Percentiles rank a stretch among this genome's conserved stretches.
These are phyloP conservation scores for Monascus purpureus DNA, from an alignment of 495 filamentous ascomycete species.

Conservation along the genomic window DNA sequence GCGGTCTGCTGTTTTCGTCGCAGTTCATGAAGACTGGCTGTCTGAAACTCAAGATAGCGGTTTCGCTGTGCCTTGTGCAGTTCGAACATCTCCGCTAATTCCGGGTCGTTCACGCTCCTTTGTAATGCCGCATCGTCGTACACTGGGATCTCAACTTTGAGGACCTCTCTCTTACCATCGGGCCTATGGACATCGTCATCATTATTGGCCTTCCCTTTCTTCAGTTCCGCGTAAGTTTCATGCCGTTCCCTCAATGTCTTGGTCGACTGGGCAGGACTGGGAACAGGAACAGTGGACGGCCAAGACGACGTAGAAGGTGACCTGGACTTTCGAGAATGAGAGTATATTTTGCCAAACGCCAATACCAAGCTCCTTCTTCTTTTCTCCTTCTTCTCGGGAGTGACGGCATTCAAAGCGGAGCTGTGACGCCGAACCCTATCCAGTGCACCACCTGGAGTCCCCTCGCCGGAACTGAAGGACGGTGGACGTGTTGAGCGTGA, in stretches of 20 bases:
- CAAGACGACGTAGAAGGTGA: constrained; percentile 20
- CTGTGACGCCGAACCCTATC: no score
- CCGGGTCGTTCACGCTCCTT: constrained; percentile 30
- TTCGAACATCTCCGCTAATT: constrained; percentile 37
- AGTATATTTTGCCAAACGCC: constrained; percentile 28
- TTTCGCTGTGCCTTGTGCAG: constrained; percentile 42
- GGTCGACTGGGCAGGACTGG: constrained; percentile 17
- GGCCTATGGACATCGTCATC: constrained; percentile 1
- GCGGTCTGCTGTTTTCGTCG: constrained; percentile 20
- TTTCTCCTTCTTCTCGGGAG: constrained; percentile 18
- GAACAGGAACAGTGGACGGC: constrained; percentile 11
- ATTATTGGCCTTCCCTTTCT: constrained; percentile 2
- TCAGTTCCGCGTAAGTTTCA: constrained; percentile 17
- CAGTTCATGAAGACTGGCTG: constrained; percentile 16
- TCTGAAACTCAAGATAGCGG: constrained; percentile 42
- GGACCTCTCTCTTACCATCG: constrained; percentile 7
- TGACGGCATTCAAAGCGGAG: constrained; percentile 17
- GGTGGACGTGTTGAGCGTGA: constrained; percentile 29
- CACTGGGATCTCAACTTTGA: constrained; percentile 23
- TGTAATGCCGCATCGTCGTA: constrained; percentile 23
- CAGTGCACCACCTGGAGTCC: constrained; percentile 8
- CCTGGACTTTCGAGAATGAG: constrained; percentile 25
- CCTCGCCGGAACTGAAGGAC: constrained; percentile 29
- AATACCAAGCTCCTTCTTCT: constrained; percentile 22
- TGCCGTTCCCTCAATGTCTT: constrained; percentile 15